phyloP scores from a whole-genome alignment of 202 grass and related monocot species.

The Saccharum hybrid region DNA sequence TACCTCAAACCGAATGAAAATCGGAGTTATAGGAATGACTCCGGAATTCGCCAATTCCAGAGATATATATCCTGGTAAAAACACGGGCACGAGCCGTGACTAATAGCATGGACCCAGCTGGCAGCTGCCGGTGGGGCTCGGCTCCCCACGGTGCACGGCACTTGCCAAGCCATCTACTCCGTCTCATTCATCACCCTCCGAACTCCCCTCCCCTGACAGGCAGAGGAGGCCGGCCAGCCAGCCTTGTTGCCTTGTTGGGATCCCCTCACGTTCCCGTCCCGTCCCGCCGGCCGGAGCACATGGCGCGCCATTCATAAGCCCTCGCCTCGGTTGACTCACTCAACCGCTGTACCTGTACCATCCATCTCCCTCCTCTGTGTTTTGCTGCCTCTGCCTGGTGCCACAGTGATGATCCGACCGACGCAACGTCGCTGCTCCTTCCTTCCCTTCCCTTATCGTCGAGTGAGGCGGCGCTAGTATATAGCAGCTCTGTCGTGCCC shows the following conservation, averaged over 20 bases:
- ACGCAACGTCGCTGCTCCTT: constrained; percentile 3
- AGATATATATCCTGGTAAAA: no score
- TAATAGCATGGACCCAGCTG: no score
- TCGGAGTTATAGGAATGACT: no score
- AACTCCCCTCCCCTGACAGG: constrained; percentile 22
- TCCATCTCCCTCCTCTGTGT: background rate
- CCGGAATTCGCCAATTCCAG: no score
- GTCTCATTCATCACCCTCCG: no score
- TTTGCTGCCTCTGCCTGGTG: background rate
- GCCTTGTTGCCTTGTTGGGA: constrained; percentile 21
- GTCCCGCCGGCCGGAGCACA: constrained; percentile 40
- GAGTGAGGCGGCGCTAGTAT: constrained; percentile 8
- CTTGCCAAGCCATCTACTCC: no score
- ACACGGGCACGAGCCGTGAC: no score
- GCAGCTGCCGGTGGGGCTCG: no score
- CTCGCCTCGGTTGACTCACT: constrained; percentile 31
- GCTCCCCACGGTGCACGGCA: no score
- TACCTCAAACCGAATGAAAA: no score
- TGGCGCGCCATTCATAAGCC: constrained; percentile 39
- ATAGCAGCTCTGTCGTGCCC: constrained; percentile 8
- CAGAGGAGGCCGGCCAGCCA: constrained; percentile 31
- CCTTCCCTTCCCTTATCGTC: background rate
- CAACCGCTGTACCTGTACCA: background rate
- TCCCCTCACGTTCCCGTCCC: constrained; percentile 50
- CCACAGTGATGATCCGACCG: background rate